These are phyloP conservation scores for Lipomyces mesembrius DNA, from an alignment of 805 yeast genomes.

Conservation along the genomic window DNA sequence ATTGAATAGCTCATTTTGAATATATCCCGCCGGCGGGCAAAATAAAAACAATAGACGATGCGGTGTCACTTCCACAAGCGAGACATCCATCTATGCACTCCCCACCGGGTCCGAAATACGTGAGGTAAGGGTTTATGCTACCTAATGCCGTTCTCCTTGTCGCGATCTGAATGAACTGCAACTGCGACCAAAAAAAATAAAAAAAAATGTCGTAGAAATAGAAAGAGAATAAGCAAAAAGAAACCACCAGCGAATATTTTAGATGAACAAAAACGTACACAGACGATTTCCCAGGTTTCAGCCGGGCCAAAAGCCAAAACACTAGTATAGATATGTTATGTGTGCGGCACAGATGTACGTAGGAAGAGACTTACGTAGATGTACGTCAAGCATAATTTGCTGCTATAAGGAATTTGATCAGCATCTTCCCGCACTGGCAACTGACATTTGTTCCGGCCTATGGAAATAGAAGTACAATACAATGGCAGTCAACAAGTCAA, in stretches of 20 bases:
- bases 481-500: neutral
- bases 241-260: neutral
- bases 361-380: neutral
- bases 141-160: no score
- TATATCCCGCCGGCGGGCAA: neutral
- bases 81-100: neutral
- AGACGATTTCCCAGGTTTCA: neutral
- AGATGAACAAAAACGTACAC: neutral
- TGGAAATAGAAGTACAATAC: neutral
- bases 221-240: neutral
- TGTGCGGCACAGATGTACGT: neutral
- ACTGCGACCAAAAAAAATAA: no score
- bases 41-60: neutral
- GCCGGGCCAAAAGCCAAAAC: neutral
- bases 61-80: neutral
- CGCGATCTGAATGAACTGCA: no score
- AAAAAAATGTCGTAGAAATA: no score
- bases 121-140: neutral
- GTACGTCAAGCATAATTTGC: neutral
- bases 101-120: neutral
- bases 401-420: neutral
- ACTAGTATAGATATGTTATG: neutral
- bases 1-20: neutral
- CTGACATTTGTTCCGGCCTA: no score
- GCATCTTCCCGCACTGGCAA: neutral